Evolutionary conservation across 2,329 filamentous ascomycete genomes (phyloP), one percentile per base, ranked within the genome.

Genomic region (Aspergillus niger): DNA sequence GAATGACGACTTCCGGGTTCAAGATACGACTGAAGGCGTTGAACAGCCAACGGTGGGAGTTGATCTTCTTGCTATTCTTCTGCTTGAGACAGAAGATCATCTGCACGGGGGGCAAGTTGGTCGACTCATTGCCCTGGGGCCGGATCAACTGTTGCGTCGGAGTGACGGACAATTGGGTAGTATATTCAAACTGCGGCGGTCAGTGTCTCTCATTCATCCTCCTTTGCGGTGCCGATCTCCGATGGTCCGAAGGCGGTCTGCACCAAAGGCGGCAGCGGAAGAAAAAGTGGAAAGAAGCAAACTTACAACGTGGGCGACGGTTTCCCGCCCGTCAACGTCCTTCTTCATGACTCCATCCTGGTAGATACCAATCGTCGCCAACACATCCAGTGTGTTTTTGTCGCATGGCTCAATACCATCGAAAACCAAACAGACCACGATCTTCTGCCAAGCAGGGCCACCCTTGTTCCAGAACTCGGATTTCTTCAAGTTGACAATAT

Each of bases 401-500:
- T 99, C 94, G 68, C 91, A 94, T 77, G 96, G 95, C 70, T 97
- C 94, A 72, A 99, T 96, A 85, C 95, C 95, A 76, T 99, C 95
- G 72, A 98, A 98, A 65, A 99, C 92, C 67, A 98, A 82, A 77
- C 91, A 96, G 63, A 98, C 95, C 28, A 98, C 95, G 74, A 99
- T 98, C 83, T 99, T 99, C 77, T 99, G 95, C 95, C 95, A 99
- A 58, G 95, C 95, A 8, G 95, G 95, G 59, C 95, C 95, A 71
- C 95, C 95, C 82, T 97, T 96, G 82, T 98, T 97, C 95, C 95
- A 99, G 83, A 99, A 99, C 71, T 96, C 94, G 38, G 95, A 97
- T 81, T 97, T 97, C 81, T 98, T 98, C 65, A 98, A 84, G 80
- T 97, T 98, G 73, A 98, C 94, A 74, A 99, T 98, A 72, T 99